Conservation (phyloP, 805 yeast species). For the Hanseniaspora valbyensis region DNA sequence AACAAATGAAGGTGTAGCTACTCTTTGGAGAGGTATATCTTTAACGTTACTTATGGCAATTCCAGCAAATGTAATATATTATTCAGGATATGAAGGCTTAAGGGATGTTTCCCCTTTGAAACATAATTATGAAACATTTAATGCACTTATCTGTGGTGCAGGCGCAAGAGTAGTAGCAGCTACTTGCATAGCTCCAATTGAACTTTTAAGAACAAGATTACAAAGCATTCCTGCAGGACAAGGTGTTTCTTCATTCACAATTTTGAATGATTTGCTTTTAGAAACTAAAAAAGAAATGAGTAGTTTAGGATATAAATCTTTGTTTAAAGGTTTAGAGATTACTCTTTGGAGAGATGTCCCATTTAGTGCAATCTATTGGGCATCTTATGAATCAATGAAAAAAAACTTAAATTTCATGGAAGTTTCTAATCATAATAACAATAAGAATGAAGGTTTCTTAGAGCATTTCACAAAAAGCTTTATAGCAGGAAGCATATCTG, state of each 20-base stretch:
- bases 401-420: constrained; percentile 16
- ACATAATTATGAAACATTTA: constrained; percentile 31
- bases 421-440: constrained; percentile 16
- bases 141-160: constrained; percentile 79
- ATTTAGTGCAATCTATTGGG: constrained; percentile 91
- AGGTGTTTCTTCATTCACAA: constrained; percentile 23
- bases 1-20: constrained; percentile 57
- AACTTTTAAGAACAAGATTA: constrained; percentile 72
- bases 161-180: constrained; percentile 76
- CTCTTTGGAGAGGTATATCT: constrained; percentile 84
- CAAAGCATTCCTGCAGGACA: constrained; percentile 67
- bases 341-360: constrained; percentile 98
- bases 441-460: constrained; percentile 25
- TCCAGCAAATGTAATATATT: constrained; percentile 87
- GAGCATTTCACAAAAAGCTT: constrained; percentile 54
- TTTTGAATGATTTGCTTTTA: constrained; percentile 38
- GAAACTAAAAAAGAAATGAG: constrained; percentile 45
- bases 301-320: constrained; percentile 45
- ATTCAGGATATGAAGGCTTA: constrained; percentile 82
- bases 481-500: constrained; percentile 72
- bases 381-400: constrained; percentile 56
- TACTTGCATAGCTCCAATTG: constrained; percentile 75
- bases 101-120: constrained; percentile 60
- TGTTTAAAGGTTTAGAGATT: constrained; percentile 76
- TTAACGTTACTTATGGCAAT: constrained; percentile 77